phyloP scores from a whole-genome alignment of 2,329 filamentous ascomycete genomes.

The Anthostomella pinea region DNA sequence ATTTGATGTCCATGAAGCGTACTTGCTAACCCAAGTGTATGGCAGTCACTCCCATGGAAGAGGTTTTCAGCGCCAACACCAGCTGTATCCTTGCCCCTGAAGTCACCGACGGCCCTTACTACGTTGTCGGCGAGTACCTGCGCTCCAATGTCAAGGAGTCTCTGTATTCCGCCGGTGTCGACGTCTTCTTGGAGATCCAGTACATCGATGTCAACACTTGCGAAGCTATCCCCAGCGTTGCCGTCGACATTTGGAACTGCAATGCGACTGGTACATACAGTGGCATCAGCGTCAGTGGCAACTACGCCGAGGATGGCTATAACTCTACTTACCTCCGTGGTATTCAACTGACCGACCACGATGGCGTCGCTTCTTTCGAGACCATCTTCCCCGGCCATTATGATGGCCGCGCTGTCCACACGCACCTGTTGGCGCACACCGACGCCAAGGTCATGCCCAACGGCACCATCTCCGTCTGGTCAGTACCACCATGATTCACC shows the following conservation, averaged over 20 bases:
- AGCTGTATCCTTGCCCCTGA: conserved; percentile 35
- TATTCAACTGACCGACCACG: conserved; percentile 43
- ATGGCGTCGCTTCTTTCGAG: conserved; percentile 47
- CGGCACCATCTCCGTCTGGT: conserved; percentile 30
- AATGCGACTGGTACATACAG: conserved; percentile 41
- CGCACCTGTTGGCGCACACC: conserved; percentile 36
- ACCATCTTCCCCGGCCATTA: conserved; percentile 46
- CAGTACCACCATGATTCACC: too few species aligned
- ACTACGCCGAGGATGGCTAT: conserved; percentile 31
- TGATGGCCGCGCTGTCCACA: conserved; percentile 37
- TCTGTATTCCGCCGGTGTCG: conserved; percentile 37
- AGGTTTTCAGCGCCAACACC: conserved; percentile 35
- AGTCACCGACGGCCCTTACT: conserved; percentile 40
- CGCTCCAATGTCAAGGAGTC: conserved; percentile 43
- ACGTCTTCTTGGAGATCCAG: conserved; percentile 44
- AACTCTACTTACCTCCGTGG: conserved; percentile 47
- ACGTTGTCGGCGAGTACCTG: conserved; percentile 44
- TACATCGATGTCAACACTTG: conserved; percentile 47
- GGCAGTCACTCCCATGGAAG: conserved; percentile 30
- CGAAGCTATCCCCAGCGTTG: conserved; percentile 39
- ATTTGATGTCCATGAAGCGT: too few species aligned
- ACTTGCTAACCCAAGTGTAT: conserved; percentile 2
- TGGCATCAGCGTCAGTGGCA: too few species aligned
- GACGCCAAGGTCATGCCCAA: conserved; percentile 28
- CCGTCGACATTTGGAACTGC: conserved; percentile 45